phyloP scores from a whole-genome alignment of 192 early-diverging fungal species.

The Backusella australiensis region DNA sequence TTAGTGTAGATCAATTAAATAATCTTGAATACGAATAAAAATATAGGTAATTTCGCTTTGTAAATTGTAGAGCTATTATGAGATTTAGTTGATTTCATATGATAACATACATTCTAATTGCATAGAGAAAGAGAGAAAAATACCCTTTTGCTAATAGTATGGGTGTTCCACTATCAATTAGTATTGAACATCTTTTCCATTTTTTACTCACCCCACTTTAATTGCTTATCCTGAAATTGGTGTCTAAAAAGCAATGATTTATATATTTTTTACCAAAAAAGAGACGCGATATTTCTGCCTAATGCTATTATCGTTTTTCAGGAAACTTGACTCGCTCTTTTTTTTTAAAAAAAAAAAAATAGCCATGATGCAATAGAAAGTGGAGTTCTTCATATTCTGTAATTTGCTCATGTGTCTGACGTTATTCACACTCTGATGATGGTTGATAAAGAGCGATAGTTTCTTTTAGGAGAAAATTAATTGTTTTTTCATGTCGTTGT shows the following conservation, averaged over 20 bases:
- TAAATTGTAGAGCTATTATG: background rate
- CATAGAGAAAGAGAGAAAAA: background rate
- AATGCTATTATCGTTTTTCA: background rate
- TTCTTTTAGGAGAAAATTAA: background rate
- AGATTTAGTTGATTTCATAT: slow-evolving; percentile 2
- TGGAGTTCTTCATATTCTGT: background rate
- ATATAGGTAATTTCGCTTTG: background rate
- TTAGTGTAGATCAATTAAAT: background rate
- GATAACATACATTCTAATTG: background rate
- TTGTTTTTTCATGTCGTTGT: background rate
- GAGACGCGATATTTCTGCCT: background rate
- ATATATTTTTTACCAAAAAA: too few species aligned
- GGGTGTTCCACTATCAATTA: background rate
- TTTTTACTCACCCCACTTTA: background rate
- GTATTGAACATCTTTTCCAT: background rate
- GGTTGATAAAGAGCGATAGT: background rate
- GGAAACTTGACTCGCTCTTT: background rate
- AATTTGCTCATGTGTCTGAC: background rate
- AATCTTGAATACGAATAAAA: background rate
- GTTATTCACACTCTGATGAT: background rate
- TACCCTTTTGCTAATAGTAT: background rate
- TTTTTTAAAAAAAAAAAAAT: background rate
- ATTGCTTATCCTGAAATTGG: background rate
- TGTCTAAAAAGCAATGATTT: background rate
- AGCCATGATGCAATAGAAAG: background rate